phyloP scores from a whole-genome alignment of 2,329 filamentous ascomycete genomes.

The Penicillium digitatum region DNA sequence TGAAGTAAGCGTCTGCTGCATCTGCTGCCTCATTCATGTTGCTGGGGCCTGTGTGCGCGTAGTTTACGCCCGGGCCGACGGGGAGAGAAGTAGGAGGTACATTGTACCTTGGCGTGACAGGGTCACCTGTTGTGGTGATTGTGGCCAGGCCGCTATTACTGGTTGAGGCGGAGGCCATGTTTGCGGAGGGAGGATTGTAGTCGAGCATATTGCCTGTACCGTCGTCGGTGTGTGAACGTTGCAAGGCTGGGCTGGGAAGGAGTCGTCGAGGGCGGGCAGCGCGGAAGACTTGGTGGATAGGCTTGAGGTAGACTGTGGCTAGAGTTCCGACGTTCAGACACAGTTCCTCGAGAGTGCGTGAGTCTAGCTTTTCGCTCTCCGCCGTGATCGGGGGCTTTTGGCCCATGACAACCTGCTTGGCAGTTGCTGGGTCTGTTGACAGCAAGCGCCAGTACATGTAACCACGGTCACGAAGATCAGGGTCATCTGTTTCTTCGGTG shows the following conservation, averaged over 20 bases:
- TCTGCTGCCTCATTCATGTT: constrained; percentile 68
- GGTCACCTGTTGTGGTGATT: constrained; percentile 31
- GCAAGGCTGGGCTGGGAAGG: constrained; percentile 78
- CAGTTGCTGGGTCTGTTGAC: constrained; percentile 82
- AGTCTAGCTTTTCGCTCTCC: constrained; percentile 90
- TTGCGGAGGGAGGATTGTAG: constrained; percentile 37
- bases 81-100: constrained; percentile 31
- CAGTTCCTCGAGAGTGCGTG: constrained; percentile 89
- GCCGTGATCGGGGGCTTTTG: constrained; percentile 95
- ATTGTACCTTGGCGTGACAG: constrained; percentile 28
- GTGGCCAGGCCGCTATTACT: constrained; percentile 26
- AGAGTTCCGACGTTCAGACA: constrained; percentile 94
- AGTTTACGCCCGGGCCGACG: constrained; percentile 66
- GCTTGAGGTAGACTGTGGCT: constrained; percentile 95
- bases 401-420: constrained; percentile 90
- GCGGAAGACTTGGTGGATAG: constrained; percentile 94
- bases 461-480: constrained; percentile 87
- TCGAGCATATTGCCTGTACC: constrained; percentile 29
- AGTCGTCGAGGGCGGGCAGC: constrained; percentile 76
- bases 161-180: constrained; percentile 27
- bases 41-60: constrained; percentile 61
- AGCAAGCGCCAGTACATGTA: constrained; percentile 99
- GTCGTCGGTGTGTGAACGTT: constrained; percentile 57
- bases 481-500: constrained; percentile 98
- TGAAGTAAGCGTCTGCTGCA: constrained; percentile 88